Percentiles rank a stretch among this genome's conserved stretches.
Conservation (phyloP, 2,329 filamentous ascomycete species). For the Alternaria ethzedia region DNA sequence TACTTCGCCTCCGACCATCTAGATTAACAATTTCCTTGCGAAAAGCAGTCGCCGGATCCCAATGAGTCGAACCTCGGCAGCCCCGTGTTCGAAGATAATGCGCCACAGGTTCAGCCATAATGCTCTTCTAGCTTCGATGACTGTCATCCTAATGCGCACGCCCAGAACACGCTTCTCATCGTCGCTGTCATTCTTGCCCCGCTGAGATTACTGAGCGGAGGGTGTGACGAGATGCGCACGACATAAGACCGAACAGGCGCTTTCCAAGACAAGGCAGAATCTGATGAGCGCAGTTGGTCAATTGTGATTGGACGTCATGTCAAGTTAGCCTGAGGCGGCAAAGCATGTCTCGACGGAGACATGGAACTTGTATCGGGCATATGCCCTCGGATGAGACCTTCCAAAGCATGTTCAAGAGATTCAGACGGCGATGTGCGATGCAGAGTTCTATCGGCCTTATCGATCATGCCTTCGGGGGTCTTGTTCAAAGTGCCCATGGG, state of each 20-base stretch:
- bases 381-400: not conserved
- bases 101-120: not conserved
- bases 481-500: not conserved
- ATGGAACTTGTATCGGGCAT: not conserved
- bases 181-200: not conserved
- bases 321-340: not conserved
- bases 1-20: not conserved
- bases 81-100: not conserved
- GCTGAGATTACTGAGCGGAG: not conserved
- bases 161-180: not conserved
- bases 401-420: not conserved
- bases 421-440: not conserved
- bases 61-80: not conserved
- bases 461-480: not conserved
- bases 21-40: too few relatives aligned
- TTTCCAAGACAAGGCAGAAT: conserved; percentile 9
- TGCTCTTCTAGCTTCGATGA: not conserved
- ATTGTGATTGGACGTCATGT: not conserved
- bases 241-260: not conserved
- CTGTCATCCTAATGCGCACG: not conserved
- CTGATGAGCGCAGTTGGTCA: not conserved
- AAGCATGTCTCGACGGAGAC: not conserved
- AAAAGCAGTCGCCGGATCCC: not conserved
- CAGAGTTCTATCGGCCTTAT: not conserved
- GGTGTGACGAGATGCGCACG: not conserved